These are phyloP conservation scores for Pseudopithomyces chartarum DNA, from an alignment of 2,329 filamentous ascomycete genomes.

Conservation along the genomic window DNA sequence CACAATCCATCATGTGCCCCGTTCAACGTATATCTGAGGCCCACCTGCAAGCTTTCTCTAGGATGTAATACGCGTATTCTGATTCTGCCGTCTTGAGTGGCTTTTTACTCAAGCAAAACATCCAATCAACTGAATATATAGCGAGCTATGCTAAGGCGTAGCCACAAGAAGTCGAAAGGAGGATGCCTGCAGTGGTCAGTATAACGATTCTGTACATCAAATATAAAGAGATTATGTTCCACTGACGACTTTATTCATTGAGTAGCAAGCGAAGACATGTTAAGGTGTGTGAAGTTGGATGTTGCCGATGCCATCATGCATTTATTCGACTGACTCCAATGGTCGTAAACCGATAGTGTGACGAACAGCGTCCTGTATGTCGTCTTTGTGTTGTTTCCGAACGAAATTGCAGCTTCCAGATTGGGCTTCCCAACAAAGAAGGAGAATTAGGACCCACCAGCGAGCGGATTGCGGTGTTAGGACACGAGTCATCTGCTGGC, in stretches of 20 bases:
- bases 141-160: constrained; percentile 22
- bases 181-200: constrained; percentile 28
- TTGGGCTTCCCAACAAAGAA: background rate
- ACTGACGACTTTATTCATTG: background rate
- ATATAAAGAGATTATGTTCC: background rate
- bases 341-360: constrained; percentile 17
- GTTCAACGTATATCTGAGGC: background rate
- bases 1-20: background rate
- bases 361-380: constrained; percentile 24
- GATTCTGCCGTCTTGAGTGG: too few relatives aligned
- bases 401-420: constrained; percentile 20
- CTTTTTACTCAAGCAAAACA: background rate
- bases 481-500: background rate
- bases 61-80: constrained; percentile 3
- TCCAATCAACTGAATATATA: background rate
- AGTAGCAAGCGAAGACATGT: constrained; percentile 26
- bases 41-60: background rate
- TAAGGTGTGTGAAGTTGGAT: constrained; percentile 14
- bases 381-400: constrained; percentile 21
- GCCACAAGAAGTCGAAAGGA: constrained; percentile 26
- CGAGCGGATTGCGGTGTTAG: background rate
- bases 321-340: background rate
- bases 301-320: background rate
- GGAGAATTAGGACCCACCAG: background rate
- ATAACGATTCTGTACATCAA: background rate